Evolutionary conservation across 2,329 filamentous ascomycete species (phyloP), one percentile per base, ranked within the genome.

Genomic region (Metarhizium anisopliae): DNA sequence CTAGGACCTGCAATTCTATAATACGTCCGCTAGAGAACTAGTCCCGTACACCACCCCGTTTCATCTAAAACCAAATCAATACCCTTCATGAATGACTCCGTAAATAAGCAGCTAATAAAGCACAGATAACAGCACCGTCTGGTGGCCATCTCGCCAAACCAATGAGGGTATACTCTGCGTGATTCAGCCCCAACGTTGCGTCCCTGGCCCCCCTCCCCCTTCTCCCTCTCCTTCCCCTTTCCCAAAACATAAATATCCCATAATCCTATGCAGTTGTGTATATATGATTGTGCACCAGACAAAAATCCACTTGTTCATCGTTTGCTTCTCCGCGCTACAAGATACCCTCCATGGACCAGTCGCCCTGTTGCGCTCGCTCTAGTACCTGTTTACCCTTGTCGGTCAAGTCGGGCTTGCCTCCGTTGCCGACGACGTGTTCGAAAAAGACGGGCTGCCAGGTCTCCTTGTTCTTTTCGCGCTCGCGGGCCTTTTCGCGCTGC

Each of bases 391-490:
- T 72, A 20, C 80, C 80, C 68, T 78, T 80, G 2, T 78, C 77
- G 4, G 78, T 81, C 59, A 83, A 72, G 45, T 79, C 75, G 1
- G 80, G 80, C 66, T 77, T 78, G 55, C 80, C 80, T 51, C 75
- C 76, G 58, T 81, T 82, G 62, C 79, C 79, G 10, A 75, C 77
- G 54, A 74, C 72, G 64, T 82, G 78, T 62, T 75, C 84, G 72
- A 99, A 99, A 74, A 95, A 99, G 47, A 90, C 79, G n/a, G 94
- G 94, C 61, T 85, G 78, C 85, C 89, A 99, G 38, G 83, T 80
- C 57, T 82, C 79, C 13, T 84, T 82, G 14, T 79, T 80, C 49
- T 79, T 79, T 67, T 93, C 87, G 47, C 94, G 80, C 67, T 93
- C 84, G 29, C 90, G 84, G 1, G 90, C 92, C 73, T 90, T 93